A percentile compares a stretch with the other conserved stretches of the same genome.
Evolutionary conservation across 2,329 filamentous ascomycete species (phyloP).

Genomic region (Cytospora piceicola): DNA sequence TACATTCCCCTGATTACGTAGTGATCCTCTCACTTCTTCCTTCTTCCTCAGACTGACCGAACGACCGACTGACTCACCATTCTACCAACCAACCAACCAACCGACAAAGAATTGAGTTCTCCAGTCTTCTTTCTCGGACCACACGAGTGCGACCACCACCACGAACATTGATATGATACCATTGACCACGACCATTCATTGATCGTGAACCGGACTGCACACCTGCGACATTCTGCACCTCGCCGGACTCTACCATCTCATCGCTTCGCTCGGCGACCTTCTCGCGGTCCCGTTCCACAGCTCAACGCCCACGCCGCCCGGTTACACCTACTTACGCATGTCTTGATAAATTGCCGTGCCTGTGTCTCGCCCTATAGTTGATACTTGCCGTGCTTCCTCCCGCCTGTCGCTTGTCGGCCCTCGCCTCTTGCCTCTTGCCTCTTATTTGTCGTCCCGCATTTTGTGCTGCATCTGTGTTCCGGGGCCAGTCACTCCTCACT

Average conservation of each 20-base stretch:
- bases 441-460: not conserved
- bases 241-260: not conserved
- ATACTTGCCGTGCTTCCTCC: not conserved
- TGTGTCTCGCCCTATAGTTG: not conserved
- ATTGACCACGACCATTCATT: not conserved
- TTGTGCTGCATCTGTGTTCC: constrained; percentile 1
- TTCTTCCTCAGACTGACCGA: too few relatives aligned
- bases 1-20: too few relatives aligned
- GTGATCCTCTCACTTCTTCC: too few relatives aligned
- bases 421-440: too few relatives aligned
- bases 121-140: not conserved
- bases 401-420: not conserved
- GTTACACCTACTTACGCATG: not conserved
- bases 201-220: not conserved
- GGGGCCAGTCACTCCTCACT: too few relatives aligned
- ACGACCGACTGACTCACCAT: too few relatives aligned
- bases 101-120: not conserved
- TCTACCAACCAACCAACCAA: too few relatives aligned
- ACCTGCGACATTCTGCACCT: constrained; percentile 10
- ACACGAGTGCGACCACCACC: not conserved
- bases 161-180: not conserved
- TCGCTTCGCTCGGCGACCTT: not conserved
- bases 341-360: not conserved
- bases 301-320: not conserved
- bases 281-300: not conserved